Conservation (phyloP, 768 basidiomycete species). For the Psilocybe cubensis region DNA sequence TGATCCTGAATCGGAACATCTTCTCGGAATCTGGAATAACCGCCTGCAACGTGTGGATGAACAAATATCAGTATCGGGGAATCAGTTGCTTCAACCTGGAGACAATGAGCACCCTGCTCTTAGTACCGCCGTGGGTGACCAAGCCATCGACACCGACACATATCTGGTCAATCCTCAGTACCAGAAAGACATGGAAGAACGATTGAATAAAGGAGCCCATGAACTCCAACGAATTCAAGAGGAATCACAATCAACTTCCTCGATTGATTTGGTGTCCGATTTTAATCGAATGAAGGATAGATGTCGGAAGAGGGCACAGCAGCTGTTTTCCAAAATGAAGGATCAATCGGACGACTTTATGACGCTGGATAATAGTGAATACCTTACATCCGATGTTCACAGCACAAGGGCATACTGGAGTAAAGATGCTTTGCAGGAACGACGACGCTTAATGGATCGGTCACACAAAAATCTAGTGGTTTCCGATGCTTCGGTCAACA, state of each 20-base stretch:
- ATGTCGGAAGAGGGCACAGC: background rate
- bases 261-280: background rate
- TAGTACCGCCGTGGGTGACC: background rate
- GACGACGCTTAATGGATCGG: slow-evolving; percentile 2
- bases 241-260: background rate
- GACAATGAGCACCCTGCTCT: background rate
- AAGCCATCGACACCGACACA: background rate
- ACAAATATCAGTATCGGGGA: background rate
- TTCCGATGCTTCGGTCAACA: background rate
- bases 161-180: background rate
- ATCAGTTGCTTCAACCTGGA: background rate
- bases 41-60: background rate
- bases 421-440: background rate
- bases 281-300: slow-evolving; percentile 2
- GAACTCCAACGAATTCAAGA: background rate
- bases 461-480: background rate
- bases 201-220: background rate
- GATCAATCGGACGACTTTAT: slow-evolving; percentile 4
- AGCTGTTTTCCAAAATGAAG: slow-evolving; percentile 3
- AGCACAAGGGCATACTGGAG: slow-evolving; percentile 5
- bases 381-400: background rate
- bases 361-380: background rate
- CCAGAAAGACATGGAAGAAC: background rate
- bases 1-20: background rate
- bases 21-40: background rate